Conservation (phyloP, 257 asterid species). For the Eustoma russellianum region DNA sequence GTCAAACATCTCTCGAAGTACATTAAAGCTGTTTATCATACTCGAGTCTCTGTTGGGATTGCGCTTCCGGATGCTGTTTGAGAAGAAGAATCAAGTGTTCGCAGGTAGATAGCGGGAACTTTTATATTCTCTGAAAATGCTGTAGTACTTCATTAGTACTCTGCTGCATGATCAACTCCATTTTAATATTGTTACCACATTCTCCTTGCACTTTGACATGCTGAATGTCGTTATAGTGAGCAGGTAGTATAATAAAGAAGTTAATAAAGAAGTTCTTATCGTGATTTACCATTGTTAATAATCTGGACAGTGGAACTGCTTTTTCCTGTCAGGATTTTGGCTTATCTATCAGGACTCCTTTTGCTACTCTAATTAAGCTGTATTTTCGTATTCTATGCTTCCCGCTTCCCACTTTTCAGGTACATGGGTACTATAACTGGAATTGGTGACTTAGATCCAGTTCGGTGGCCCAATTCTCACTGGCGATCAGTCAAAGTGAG, state of each 20-base stretch:
- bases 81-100: constrained; percentile 99
- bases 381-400: background rate
- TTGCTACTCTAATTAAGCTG: no score
- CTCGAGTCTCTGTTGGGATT: constrained; percentile 89
- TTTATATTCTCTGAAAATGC: no score
- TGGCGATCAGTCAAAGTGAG: constrained; percentile 96
- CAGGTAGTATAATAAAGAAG: no score
- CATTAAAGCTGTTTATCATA: constrained; percentile 85
- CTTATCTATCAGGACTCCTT: no score
- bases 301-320: background rate
- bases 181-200: background rate
- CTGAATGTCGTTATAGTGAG: no score
- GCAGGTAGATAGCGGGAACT: constrained; percentile 47
- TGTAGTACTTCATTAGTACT: no score
- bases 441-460: constrained; percentile 85
- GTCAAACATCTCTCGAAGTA: constrained; percentile 87
- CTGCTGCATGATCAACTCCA: no score
- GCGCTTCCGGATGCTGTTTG: constrained; percentile 97
- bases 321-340: no score
- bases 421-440: constrained; percentile 98
- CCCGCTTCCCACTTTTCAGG: constrained; percentile 29
- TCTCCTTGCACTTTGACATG: no score
- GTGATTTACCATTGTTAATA: constrained; percentile 2
- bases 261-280: no score
- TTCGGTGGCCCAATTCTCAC: constrained; percentile 93